Evolutionary conservation across 2,329 filamentous ascomycete genomes (phyloP), one percentile per base, ranked within the genome.

Genomic region (Teratosphaeria nubilosa): DNA sequence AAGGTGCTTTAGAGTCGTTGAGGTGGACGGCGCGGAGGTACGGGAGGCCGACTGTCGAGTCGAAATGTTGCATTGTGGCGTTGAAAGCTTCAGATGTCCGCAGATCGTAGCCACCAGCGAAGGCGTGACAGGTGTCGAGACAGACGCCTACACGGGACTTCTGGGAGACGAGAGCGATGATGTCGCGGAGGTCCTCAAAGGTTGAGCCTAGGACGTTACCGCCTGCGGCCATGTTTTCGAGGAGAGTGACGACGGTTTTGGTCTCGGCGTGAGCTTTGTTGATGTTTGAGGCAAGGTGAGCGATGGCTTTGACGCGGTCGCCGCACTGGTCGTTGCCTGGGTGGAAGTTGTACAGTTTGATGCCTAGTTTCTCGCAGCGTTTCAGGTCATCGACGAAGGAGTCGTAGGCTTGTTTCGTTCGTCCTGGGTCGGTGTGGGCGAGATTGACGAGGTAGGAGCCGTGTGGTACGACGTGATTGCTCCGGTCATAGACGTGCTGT

Each of bases 391-490:
- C 91, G 16, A 95, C 69, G 72, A 99, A 99, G 58, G 85, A 83
- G 45, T 78, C 80, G 70, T 95, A 96, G 1, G 91, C 91, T 76
- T 97, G 91, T 55, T 84, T 81, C 1, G 91, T 89, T 72, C 95
- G 95, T 45, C 80, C 81, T 27, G 82, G 72, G 68, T 97, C 91
- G 4, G 85, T 80, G 69, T 96, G 90, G 0, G 94, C 94, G 5
- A 99, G 83, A 70, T 99, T 99, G 68, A 99, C 91, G 7, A 99
- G 86, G 72, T 99, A 99, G 1, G 90, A 95, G 34, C 94, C 94
- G 71, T 99, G 94, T 0, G 94, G 94, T 1, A 99, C 84, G 68
- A 91, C 83, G 74, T 90, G 86, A 70, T 83, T 82, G 58, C 78
- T 79, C 6, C 85, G 82, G 67, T 89, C 84, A 72, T 92, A 96